Conservation (phyloP, 2,329 filamentous ascomycete species). For the Zymoseptoria tritici region DNA sequence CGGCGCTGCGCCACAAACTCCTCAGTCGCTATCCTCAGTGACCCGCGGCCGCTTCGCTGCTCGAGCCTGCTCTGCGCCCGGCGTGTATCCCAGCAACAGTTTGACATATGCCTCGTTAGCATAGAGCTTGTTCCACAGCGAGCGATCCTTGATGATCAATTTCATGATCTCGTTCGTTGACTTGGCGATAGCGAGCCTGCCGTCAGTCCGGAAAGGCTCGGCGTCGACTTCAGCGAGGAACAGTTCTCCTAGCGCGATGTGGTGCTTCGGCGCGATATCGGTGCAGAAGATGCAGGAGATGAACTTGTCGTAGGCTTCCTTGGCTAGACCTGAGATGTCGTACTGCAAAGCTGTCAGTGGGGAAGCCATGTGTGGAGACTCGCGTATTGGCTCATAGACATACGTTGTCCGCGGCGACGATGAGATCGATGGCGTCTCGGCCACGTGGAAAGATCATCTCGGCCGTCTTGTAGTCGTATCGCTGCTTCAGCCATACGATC, state of each 20-base stretch:
- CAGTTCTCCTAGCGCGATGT: neutral
- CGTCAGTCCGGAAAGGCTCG: neutral
- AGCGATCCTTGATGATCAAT: neutral
- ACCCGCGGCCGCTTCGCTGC: neutral
- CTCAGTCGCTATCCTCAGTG: neutral
- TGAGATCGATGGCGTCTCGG: neutral
- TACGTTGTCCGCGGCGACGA: neutral
- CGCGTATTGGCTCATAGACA: neutral
- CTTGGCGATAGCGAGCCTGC: neutral
- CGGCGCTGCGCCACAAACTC: neutral
- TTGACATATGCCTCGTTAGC: neutral
- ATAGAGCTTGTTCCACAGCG: neutral
- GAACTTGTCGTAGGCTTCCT: neutral
- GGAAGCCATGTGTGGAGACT: neutral
- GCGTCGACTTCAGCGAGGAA: neutral
- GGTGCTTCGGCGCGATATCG: neutral
- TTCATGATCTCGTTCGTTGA: neutral
- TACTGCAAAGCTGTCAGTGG: neutral
- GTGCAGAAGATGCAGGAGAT: neutral
- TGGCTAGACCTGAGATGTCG: neutral
- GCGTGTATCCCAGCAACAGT: neutral
- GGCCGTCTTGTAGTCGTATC: neutral
- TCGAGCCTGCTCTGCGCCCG: neutral
- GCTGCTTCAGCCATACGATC: neutral
- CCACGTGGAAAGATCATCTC: neutral